Percentiles rank a stretch among this genome's conserved stretches.
Evolutionary conservation across 2,329 filamentous ascomycete genomes (phyloP).

Genomic region (Aspergillus puulaauensis): DNA sequence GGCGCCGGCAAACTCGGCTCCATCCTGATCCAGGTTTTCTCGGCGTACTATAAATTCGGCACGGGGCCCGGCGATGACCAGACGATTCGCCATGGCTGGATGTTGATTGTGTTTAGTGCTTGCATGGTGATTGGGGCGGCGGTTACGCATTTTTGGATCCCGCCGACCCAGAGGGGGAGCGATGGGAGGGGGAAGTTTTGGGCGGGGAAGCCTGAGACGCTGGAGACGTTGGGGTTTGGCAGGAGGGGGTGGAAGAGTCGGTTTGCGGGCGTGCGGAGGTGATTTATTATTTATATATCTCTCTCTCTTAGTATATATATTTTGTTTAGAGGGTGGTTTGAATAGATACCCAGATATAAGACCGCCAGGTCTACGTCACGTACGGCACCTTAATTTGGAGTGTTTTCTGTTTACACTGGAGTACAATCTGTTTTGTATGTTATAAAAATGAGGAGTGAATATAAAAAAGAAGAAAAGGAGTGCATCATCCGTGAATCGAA

Average conservation of each 20-base stretch:
- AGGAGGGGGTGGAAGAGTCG: slow-evolving; percentile 37
- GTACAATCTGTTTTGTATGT: no score
- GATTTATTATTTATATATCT: background rate
- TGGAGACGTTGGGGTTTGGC: slow-evolving; percentile 41
- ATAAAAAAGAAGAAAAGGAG: background rate
- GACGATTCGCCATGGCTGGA: slow-evolving; percentile 40
- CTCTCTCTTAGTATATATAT: background rate
- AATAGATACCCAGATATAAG: no score
- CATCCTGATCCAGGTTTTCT: slow-evolving; percentile 42
- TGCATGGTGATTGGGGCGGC: slow-evolving; percentile 43
- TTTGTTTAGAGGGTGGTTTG: background rate
- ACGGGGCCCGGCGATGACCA: slow-evolving; percentile 29
- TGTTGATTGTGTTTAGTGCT: slow-evolving; percentile 42
- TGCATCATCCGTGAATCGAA: slow-evolving; percentile 50
- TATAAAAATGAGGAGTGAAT: no score
- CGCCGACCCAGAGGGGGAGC: slow-evolving; percentile 33
- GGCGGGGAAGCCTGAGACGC: slow-evolving; percentile 37
- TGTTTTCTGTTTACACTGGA: no score
- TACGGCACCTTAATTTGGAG: no score
- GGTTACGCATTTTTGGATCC: slow-evolving; percentile 43
- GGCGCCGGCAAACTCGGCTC: slow-evolving; percentile 55
- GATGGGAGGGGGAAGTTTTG: slow-evolving; percentile 28
- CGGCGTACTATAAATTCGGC: slow-evolving; percentile 41
- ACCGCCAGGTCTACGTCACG: no score
- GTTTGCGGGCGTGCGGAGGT: slow-evolving; percentile 22